Conservation (phyloP, 495 filamentous ascomycete genomes). For the Xylaria curta region DNA sequence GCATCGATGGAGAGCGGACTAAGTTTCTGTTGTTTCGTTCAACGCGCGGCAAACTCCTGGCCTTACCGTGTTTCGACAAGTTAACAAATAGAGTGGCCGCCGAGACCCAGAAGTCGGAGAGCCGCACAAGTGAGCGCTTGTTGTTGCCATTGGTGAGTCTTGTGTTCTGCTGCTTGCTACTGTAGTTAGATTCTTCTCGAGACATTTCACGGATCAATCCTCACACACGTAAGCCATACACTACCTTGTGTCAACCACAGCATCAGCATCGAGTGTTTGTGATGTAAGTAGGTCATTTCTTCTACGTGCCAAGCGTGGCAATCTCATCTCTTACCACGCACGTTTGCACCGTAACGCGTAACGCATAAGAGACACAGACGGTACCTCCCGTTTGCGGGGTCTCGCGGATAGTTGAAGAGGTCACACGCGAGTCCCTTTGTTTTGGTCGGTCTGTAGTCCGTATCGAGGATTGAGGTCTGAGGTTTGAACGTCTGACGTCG, state of each 20-base stretch:
- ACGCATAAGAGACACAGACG: background rate
- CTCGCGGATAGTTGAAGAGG: constrained; percentile 13
- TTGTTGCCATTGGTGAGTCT: background rate
- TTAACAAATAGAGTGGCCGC: background rate
- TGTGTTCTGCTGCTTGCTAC: background rate
- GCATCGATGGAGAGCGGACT: constrained; percentile 2
- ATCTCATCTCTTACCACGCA: background rate
- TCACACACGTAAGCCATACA: background rate
- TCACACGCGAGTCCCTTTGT: constrained; percentile 15
- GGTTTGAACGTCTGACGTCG: constrained; percentile 40
- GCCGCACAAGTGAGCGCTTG: constrained; percentile 2
- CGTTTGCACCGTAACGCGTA: background rate
- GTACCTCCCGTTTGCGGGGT: background rate
- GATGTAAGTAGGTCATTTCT: background rate
- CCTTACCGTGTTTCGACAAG: constrained; percentile 34
- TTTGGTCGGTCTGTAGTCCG: constrained; percentile 31
- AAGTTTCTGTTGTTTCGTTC: constrained; percentile 33
- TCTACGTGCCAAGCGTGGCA: constrained; percentile 5
- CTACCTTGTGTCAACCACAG: background rate
- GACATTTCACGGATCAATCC: background rate
- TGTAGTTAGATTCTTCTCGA: background rate
- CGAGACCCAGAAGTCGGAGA: constrained; percentile 5
- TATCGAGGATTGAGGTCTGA: constrained; percentile 14
- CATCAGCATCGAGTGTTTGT: constrained; percentile 18
- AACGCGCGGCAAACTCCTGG: constrained; percentile 33